These are phyloP conservation scores for Hygrophoropsis aurantiaca DNA, from an alignment of 768 basidiomycete genomes.

Conservation along the genomic window DNA sequence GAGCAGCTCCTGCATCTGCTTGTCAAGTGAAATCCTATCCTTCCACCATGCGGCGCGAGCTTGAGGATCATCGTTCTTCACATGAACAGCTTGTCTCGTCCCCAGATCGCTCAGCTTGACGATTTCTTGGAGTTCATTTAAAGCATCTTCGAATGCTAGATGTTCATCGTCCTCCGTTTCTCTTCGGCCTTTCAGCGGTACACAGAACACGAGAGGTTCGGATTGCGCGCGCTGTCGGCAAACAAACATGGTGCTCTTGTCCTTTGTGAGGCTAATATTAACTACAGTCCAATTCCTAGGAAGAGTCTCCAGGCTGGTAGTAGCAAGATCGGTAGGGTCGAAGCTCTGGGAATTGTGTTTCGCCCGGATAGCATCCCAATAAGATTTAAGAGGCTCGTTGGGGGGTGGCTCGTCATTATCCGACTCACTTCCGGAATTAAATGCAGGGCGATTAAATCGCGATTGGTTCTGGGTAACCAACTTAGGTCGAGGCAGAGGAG, in stretches of 20 bases:
- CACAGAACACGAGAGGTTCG: conserved; percentile 76
- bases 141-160: conserved; percentile 73
- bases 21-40: conserved; percentile 72
- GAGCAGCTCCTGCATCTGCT: conserved; percentile 68
- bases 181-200: conserved; percentile 83
- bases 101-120: conserved; percentile 76
- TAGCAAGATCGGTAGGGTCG: conserved; percentile 40
- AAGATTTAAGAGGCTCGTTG: conserved; percentile 39
- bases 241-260: conserved; percentile 80
- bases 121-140: conserved; percentile 76
- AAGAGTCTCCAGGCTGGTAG: conserved; percentile 43
- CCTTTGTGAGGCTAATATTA: conserved; percentile 80
- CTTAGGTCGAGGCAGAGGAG: conserved; percentile 25
- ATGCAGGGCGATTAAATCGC: conserved; percentile 17
- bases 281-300: conserved; percentile 83
- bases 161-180: conserved; percentile 72
- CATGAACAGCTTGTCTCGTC: conserved; percentile 67
- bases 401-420: conserved; percentile 38
- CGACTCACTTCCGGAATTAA: conserved; percentile 13
- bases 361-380: conserved; percentile 61
- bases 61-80: conserved; percentile 65
- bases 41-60: conserved; percentile 87
- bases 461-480: conserved; percentile 12
- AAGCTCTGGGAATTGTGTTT: conserved; percentile 52
- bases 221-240: conserved; percentile 67